Evolutionary conservation across 1,284 basidiomycete species (phyloP).

Genomic region (Wolfiporia cocos): DNA sequence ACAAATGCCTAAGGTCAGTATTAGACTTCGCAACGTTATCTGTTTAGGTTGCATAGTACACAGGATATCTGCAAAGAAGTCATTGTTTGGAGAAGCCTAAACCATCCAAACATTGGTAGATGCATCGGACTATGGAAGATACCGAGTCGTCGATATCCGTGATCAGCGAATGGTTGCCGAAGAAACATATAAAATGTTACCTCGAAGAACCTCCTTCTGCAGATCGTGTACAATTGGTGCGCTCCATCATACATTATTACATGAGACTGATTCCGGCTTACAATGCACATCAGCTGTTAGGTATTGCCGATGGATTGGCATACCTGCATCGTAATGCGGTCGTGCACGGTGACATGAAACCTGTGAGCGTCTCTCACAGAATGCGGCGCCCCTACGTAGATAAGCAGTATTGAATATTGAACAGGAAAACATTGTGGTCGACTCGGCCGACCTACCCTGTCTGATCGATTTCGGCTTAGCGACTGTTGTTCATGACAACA

Average conservation of each 20-base stretch:
- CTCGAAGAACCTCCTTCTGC: neutral
- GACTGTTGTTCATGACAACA: neutral
- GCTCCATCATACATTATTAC: neutral
- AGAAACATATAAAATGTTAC: neutral
- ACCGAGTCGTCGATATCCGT: neutral
- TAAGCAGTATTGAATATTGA: neutral
- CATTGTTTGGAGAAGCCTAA: neutral
- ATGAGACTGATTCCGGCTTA: neutral
- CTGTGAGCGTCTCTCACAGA: neutral
- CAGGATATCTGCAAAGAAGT: neutral
- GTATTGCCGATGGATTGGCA: neutral
- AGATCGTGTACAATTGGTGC: neutral
- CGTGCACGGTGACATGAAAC: conserved; percentile 1
- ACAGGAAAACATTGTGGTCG: neutral
- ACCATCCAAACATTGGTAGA: neutral
- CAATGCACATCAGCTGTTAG: neutral
- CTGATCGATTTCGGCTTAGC: conserved; percentile 1
- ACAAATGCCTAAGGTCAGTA: neutral
- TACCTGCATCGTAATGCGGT: neutral
- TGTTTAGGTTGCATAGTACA: neutral
- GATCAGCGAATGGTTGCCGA: neutral
- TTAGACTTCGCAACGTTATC: neutral
- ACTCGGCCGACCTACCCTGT: neutral
- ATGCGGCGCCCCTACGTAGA: too few relatives aligned
- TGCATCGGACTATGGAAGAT: neutral